phyloP scores from a whole-genome alignment of 257 asterid species.

The Echium plantagineum region DNA sequence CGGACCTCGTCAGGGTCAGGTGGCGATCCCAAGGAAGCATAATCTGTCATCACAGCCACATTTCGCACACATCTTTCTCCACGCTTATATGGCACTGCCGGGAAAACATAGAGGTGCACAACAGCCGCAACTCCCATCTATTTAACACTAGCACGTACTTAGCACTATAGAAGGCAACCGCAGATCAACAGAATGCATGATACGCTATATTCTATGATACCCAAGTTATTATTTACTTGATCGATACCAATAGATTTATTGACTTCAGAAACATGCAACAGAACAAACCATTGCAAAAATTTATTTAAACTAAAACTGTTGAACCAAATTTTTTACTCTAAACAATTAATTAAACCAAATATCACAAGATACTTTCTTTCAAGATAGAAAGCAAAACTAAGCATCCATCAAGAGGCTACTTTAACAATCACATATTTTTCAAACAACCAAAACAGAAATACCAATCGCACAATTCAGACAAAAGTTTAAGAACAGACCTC shows the following conservation, averaged over 20 bases:
- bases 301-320: too few relatives aligned
- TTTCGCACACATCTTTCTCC: conserved; percentile 95
- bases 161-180: conserved; percentile 9
- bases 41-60: conserved; percentile 84
- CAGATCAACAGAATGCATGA: neutral
- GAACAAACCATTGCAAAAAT: too few relatives aligned
- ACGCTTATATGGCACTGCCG: conserved; percentile 83
- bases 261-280: too few relatives aligned
- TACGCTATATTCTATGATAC: neutral
- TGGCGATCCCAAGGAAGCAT: conserved; percentile 82
- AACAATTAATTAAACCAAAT: neutral
- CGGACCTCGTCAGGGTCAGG: conserved; percentile 92
- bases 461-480: conserved; percentile 4
- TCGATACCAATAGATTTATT: neutral
- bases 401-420: neutral
- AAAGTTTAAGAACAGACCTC: conserved; percentile 52
- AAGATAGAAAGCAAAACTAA: neutral
- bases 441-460: neutral
- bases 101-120: conserved; percentile 88
- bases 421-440: neutral
- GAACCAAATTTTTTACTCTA: too few relatives aligned
- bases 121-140: conserved; percentile 99
- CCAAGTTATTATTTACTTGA: neutral
- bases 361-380: neutral
- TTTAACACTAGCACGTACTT: conserved; percentile 19